Evolutionary conservation across 805 yeast species (phyloP), one percentile per base, ranked within the genome.

Genomic region (Monosporozyma siamensis): DNA sequence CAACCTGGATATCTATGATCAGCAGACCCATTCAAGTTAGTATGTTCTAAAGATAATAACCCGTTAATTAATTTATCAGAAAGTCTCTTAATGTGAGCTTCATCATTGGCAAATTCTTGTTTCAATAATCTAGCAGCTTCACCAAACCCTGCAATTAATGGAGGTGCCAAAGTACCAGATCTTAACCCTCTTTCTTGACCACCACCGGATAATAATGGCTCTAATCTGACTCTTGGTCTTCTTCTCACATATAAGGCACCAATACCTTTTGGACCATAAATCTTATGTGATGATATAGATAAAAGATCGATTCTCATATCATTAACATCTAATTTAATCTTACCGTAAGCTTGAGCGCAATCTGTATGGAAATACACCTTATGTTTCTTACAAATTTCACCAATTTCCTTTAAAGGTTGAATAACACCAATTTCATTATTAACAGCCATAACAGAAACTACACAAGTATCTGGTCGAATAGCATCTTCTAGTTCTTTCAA

Each of bases 131-230:
- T 75, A 34, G 96, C 92, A 25, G 98, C 98, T 66, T 92, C 97
- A 48, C 98, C 98, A 62, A 92, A 87, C 0, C 98, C 98, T 27
- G 88, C 81, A 34, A 90, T 85, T 58, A 88, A 72, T 18, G 97
- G 95, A n/a, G 98, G 95, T 4, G 98, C 89, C 59, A 92, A 74
- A 23, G 98, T 92, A 47, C 98, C 98, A 4, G 95, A 84, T 67
- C 98, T 77, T 56, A 92, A 71, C 46, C 98, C 98, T 70, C 98
- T 82, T 69, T 92, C 98, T 69, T 92, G 98, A 41, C 98, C 98
- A 67, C 98, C 98, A 51, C 98, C 98, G 46, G 88, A 82, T 52
- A 92, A 84, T 43, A 92, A 71, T 18, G 98, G 96, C 50, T 89
- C 97, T 48, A 92, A 63, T 74, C 98, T 83, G 39, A 92, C 98